These are phyloP conservation scores for Leccinum fibrillosum DNA, from an alignment of 768 basidiomycete species.

Conservation along the genomic window DNA sequence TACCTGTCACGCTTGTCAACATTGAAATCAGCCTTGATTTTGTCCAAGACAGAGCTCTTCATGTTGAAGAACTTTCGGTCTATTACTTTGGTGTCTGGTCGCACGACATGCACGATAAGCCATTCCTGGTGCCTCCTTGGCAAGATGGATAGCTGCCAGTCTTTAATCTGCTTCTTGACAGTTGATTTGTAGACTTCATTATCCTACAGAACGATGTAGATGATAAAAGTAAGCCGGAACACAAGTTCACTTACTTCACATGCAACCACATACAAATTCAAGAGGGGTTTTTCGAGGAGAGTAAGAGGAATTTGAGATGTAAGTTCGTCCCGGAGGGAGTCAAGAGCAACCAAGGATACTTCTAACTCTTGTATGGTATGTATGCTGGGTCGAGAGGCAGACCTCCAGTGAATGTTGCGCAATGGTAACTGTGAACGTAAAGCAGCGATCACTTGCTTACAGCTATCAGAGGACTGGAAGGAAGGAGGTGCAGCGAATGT, in stretches of 20 bases:
- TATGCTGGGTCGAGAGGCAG: slow-evolving; percentile 61
- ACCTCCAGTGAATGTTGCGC: slow-evolving; percentile 92
- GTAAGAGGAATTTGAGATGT: slow-evolving; percentile 73
- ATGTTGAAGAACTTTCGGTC: slow-evolving; percentile 76
- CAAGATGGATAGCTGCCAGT: slow-evolving; percentile 74
- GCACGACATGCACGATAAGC: slow-evolving; percentile 84
- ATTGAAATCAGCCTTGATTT: slow-evolving; percentile 91
- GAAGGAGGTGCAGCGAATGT: slow-evolving; percentile 64
- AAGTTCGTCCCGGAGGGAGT: slow-evolving; percentile 67
- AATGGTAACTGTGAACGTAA: slow-evolving; percentile 76
- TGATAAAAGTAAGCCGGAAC: slow-evolving; percentile 4
- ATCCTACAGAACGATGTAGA: slow-evolving; percentile 38
- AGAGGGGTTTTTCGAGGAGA: slow-evolving; percentile 79
- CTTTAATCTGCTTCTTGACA: slow-evolving; percentile 83
- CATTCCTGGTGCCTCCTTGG: slow-evolving; percentile 87
- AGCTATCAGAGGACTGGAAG: slow-evolving; percentile 67
- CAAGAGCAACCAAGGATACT: slow-evolving; percentile 67
- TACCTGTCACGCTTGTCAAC: slow-evolving; percentile 79
- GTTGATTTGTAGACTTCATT: slow-evolving; percentile 72
- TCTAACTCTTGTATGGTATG: slow-evolving; percentile 90
- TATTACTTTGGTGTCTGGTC: slow-evolving; percentile 59
- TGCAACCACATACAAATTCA: slow-evolving; percentile 81
- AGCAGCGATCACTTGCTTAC: slow-evolving; percentile 65
- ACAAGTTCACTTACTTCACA: slow-evolving; percentile 69
- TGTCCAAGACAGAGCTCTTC: slow-evolving; percentile 83